A percentile compares a stretch with the other conserved stretches of the same genome.
phyloP scores from a whole-genome alignment of 1,139 yeast species.

The Yamadazyma triangularis region DNA sequence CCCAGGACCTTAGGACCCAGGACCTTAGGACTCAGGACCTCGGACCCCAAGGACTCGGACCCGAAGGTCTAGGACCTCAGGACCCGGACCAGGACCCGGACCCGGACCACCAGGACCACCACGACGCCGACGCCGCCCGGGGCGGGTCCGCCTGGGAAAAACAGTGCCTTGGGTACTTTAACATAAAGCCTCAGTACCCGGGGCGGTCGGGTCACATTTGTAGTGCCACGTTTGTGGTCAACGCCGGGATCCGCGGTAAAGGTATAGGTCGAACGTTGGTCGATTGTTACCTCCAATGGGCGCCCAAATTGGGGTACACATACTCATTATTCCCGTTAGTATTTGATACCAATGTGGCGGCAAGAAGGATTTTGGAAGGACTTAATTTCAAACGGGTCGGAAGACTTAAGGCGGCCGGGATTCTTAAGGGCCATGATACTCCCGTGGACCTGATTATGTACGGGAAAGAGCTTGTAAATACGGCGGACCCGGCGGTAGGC shows the following conservation, averaged over 20 bases:
- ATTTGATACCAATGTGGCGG: conserved; percentile 83
- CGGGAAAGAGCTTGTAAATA: conserved; percentile 51
- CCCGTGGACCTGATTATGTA: conserved; percentile 82
- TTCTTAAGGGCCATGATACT: conserved; percentile 74
- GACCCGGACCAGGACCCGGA: too few relatives aligned
- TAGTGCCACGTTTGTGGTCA: conserved; percentile 82
- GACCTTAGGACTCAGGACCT: too few relatives aligned
- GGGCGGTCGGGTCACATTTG: conserved; percentile 94
- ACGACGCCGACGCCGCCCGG: too few relatives aligned
- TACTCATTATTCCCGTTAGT: conserved; percentile 81
- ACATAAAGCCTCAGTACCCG: conserved; percentile 83
- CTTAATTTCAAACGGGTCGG: conserved; percentile 77
- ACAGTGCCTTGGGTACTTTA: conserved; percentile 82
- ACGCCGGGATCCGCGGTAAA: conserved; percentile 88
- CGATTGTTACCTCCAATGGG: conserved; percentile 86
- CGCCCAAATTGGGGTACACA: conserved; percentile 82
- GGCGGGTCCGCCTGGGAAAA: conserved; percentile 79
- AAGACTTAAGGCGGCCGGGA: conserved; percentile 77
- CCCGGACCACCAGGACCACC: too few relatives aligned
- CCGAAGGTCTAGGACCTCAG: too few relatives aligned
- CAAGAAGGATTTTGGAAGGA: conserved; percentile 75
- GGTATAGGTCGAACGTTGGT: conserved; percentile 86
- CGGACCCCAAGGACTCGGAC: too few relatives aligned
- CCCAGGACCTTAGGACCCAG: too few relatives aligned
- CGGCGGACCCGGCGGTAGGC: conserved; percentile 47